Conservation (phyloP, 768 basidiomycete genomes). For the Boletus pseudo-olivaceus region DNA sequence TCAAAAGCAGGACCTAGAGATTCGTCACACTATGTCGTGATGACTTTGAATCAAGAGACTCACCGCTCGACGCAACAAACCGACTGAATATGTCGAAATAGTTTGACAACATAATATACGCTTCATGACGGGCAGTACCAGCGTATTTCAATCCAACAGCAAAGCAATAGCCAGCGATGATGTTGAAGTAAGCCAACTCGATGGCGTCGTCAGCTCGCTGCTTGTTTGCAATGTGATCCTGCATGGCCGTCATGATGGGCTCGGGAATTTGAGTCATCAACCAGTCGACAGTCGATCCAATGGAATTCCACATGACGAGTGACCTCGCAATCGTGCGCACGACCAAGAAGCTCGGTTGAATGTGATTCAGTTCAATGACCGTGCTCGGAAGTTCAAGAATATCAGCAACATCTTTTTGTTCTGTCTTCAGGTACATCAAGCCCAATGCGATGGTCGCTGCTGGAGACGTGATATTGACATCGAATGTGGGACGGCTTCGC, state of each 20-base stretch:
- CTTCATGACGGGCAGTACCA: slow-evolving; percentile 88
- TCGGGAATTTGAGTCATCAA: slow-evolving; percentile 63
- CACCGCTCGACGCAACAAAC: slow-evolving; percentile 65
- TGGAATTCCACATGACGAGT: slow-evolving; percentile 83
- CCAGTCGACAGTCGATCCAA: slow-evolving; percentile 75
- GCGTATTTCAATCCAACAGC: slow-evolving; percentile 90
- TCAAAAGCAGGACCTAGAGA: slow-evolving; percentile 72
- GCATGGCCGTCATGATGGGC: slow-evolving; percentile 58
- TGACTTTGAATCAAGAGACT: slow-evolving; percentile 21
- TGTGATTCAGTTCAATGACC: slow-evolving; percentile 70
- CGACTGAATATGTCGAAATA: slow-evolving; percentile 80
- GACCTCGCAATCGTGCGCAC: slow-evolving; percentile 73
- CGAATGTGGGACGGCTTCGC: slow-evolving; percentile 52
- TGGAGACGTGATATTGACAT: slow-evolving; percentile 87
- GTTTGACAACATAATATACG: slow-evolving; percentile 76
- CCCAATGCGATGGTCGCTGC: slow-evolving; percentile 88
- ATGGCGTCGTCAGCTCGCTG: slow-evolving; percentile 58
- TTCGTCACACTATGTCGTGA: slow-evolving; percentile 2
- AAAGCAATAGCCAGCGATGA: slow-evolving; percentile 89
- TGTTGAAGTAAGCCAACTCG: slow-evolving; percentile 89
- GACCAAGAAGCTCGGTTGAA: slow-evolving; percentile 86
- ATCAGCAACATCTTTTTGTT: slow-evolving; percentile 81
- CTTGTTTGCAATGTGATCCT: slow-evolving; percentile 47
- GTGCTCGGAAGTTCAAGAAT: slow-evolving; percentile 83
- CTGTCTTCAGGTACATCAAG: slow-evolving; percentile 88